phyloP scores from a whole-genome alignment of 1,139 yeast species.

The Candida sp. region DNA sequence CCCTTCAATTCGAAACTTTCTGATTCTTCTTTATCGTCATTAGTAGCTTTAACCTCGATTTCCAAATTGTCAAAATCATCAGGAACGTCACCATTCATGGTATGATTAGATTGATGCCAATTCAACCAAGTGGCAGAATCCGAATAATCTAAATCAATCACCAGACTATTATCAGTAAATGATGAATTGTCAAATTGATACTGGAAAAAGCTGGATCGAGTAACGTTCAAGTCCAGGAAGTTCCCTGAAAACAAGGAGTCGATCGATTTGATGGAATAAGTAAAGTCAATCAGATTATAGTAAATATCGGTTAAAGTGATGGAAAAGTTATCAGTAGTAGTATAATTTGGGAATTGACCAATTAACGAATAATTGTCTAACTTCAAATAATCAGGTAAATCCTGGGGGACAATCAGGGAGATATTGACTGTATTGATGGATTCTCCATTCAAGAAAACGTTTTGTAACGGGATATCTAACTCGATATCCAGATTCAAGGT shows the following conservation, averaged over 20 bases:
- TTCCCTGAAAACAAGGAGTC: slow-evolving; percentile 51
- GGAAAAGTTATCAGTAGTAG: slow-evolving; percentile 45
- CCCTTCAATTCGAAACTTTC: slow-evolving; percentile 58
- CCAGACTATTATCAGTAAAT: slow-evolving; percentile 56
- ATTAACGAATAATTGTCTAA: slow-evolving; percentile 46
- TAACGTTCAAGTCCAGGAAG: slow-evolving; percentile 62
- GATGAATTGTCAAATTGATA: slow-evolving; percentile 49
- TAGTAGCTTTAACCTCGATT: slow-evolving; percentile 53
- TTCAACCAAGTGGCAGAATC: slow-evolving; percentile 57
- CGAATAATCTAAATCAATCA: slow-evolving; percentile 34
- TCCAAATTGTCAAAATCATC: slow-evolving; percentile 44
- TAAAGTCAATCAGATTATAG: slow-evolving; percentile 61
- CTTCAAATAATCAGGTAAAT: slow-evolving; percentile 61
- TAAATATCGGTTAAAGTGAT: slow-evolving; percentile 59
- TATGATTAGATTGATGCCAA: slow-evolving; percentile 55
- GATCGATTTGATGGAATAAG: slow-evolving; percentile 46
- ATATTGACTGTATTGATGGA: slow-evolving; percentile 49
- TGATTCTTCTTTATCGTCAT: slow-evolving; percentile 28
- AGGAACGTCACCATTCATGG: slow-evolving; percentile 72
- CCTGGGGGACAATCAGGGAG: slow-evolving; percentile 43
- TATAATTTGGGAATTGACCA: slow-evolving; percentile 56
- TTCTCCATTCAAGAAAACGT: slow-evolving; percentile 57
- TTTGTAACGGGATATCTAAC: slow-evolving; percentile 58
- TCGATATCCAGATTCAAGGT: slow-evolving; percentile 56
- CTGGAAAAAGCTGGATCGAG: slow-evolving; percentile 55